These are phyloP conservation scores for Lactarius pseudohatsudake DNA, from an alignment of 768 basidiomycete genomes.

Conservation along the genomic window DNA sequence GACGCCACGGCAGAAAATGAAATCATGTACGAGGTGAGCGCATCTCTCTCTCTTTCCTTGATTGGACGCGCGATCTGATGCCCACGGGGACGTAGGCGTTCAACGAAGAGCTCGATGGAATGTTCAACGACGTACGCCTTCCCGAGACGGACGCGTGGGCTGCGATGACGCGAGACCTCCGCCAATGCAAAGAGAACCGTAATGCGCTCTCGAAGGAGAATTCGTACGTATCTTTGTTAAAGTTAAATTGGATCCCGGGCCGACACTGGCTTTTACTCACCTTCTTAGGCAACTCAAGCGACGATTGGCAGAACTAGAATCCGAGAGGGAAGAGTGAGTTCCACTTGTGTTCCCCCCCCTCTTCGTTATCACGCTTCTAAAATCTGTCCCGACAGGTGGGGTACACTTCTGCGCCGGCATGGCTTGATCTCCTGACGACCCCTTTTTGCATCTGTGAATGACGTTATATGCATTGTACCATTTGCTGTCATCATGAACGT, in stretches of 20 bases:
- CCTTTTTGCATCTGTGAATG: conserved; percentile 3
- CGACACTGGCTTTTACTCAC: conserved; percentile 16
- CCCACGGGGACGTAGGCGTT: conserved; percentile 59
- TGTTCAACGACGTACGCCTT: conserved; percentile 83
- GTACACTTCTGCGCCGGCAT: conserved; percentile 52
- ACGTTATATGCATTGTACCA: conserved; percentile 22
- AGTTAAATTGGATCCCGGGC: not conserved
- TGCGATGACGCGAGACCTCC: conserved; percentile 73
- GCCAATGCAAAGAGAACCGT: conserved; percentile 69
- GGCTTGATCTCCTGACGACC: conserved; percentile 44
- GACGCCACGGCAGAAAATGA: conserved; percentile 87
- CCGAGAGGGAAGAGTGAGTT: conserved; percentile 79
- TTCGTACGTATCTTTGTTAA: conserved; percentile 49
- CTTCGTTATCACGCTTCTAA: conserved; percentile 4
- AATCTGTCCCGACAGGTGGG: conserved; percentile 52
- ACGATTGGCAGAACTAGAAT: conserved; percentile 65
- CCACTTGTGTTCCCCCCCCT: not conserved
- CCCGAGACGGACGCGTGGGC: conserved; percentile 82
- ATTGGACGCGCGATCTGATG: not conserved
- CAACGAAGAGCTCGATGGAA: conserved; percentile 89
- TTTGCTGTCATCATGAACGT: conserved; percentile 23
- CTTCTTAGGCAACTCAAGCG: conserved; percentile 62
- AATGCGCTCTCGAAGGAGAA: conserved; percentile 80
- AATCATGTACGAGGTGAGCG: conserved; percentile 84
- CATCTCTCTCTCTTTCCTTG: not conserved